Percentiles rank a stretch among this genome's conserved stretches.
These are phyloP conservation scores for Neotropicomus parvogracilis DNA, from an alignment of 1,284 basidiomycete genomes.

Conservation along the genomic window DNA sequence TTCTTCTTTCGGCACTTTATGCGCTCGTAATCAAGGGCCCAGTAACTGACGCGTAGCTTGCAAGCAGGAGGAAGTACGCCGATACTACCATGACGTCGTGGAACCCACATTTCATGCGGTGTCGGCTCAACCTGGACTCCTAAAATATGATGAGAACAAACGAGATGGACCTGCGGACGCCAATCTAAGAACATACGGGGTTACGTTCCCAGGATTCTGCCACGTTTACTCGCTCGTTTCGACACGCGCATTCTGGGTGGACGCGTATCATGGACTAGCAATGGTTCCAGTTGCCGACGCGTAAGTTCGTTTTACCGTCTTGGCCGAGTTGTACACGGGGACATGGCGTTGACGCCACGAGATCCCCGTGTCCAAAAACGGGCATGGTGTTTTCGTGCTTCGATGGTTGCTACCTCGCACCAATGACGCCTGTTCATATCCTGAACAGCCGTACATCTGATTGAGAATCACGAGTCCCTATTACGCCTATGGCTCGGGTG, in stretches of 20 bases:
- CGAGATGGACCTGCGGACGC: slow-evolving; percentile 1
- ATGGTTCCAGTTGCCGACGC: slow-evolving; percentile 90
- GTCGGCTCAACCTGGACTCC: slow-evolving; percentile 20
- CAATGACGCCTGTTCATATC: slow-evolving; percentile 16
- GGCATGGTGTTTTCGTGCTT: slow-evolving; percentile 5
- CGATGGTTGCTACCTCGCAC: slow-evolving; percentile 12
- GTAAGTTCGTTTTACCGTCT: slow-evolving; percentile 43
- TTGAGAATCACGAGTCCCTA: slow-evolving; percentile 20
- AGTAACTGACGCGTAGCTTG: slow-evolving; percentile 17
- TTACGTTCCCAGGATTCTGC: slow-evolving; percentile 53
- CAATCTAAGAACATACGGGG: slow-evolving; percentile 6
- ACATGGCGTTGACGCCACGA: slow-evolving; percentile 18
- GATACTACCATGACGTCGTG: slow-evolving; percentile 46
- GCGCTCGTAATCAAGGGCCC: slow-evolving; percentile 5
- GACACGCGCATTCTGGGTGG: slow-evolving; percentile 84
- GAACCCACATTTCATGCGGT: slow-evolving; percentile 36
- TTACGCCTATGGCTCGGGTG: slow-evolving; percentile 11
- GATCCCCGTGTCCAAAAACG: slow-evolving; percentile 13
- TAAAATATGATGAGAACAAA: not conserved
- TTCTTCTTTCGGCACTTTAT: slow-evolving; percentile 11
- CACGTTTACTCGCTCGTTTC: slow-evolving; percentile 79
- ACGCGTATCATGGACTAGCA: slow-evolving; percentile 78
- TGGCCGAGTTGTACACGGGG: slow-evolving; percentile 6
- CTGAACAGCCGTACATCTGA: slow-evolving; percentile 12
- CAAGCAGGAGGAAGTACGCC: slow-evolving; percentile 44